Conservation (phyloP, 164 flowering plant species). For the Magnolia officinalis region DNA sequence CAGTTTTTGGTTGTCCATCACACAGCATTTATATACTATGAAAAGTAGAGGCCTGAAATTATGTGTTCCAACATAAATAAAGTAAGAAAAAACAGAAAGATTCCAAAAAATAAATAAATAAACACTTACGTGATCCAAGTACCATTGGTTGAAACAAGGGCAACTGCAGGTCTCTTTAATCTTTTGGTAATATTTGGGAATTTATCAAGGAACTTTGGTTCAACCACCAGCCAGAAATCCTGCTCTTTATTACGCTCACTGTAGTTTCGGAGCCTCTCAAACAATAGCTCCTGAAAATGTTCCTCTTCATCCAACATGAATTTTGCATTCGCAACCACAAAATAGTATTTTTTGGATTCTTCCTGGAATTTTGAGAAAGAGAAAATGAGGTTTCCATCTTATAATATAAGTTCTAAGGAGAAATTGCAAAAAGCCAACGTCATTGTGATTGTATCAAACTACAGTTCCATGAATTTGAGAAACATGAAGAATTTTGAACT, state of each 20-base stretch:
- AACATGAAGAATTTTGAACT: no score
- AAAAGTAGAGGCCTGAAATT: no score
- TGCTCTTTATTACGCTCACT: constrained; percentile 67
- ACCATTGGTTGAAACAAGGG: constrained; percentile 87
- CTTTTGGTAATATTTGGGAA: constrained; percentile 79
- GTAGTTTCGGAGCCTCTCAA: constrained; percentile 62
- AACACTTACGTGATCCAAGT: constrained; percentile 86
- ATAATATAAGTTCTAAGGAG: no score
- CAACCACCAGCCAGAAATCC: constrained; percentile 94
- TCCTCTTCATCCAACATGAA: constrained; percentile 98
- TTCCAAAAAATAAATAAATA: neutral
- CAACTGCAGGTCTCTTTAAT: constrained; percentile 86
- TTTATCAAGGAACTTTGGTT: constrained; percentile 88
- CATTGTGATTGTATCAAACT: no score
- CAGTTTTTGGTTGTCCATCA: no score
- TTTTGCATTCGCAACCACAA: constrained; percentile 90
- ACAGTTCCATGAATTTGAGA: no score
- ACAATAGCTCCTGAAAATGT: constrained; percentile 81
- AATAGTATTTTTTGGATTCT: constrained; percentile 49
- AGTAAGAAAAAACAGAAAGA: no score
- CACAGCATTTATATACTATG: no score
- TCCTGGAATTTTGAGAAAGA: constrained; percentile 16
- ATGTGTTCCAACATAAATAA: no score
- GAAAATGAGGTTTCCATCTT: neutral
- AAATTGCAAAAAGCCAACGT: no score